Evolutionary conservation across 2,329 filamentous ascomycete genomes (phyloP).

Genomic region (Arachnomyces sp.): DNA sequence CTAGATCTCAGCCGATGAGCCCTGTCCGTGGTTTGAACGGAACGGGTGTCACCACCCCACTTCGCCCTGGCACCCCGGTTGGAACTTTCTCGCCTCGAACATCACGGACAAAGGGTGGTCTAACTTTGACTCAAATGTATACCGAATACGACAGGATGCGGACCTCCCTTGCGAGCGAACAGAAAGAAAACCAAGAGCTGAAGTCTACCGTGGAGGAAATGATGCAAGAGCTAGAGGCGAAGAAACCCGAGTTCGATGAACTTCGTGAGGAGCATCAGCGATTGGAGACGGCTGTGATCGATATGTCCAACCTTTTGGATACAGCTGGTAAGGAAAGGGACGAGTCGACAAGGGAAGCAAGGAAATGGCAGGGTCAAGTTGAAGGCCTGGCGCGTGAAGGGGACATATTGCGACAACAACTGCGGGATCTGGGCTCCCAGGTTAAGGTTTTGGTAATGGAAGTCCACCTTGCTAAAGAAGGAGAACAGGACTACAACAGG

Average conservation of each 20-base stretch:
- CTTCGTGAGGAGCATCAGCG: slow-evolving; percentile 72
- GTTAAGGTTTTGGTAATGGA: slow-evolving; percentile 87
- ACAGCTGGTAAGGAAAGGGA: slow-evolving; percentile 76
- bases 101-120: slow-evolving; percentile 45
- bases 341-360: slow-evolving; percentile 64
- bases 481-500: slow-evolving; percentile 69
- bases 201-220: slow-evolving; percentile 75
- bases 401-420: slow-evolving; percentile 73
- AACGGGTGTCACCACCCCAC: slow-evolving; percentile 40
- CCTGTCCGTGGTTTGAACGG: slow-evolving; percentile 48
- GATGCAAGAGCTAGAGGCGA: slow-evolving; percentile 74
- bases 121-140: slow-evolving; percentile 58
- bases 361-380: slow-evolving; percentile 70
- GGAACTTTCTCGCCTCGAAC: slow-evolving; percentile 48
- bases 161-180: slow-evolving; percentile 68
- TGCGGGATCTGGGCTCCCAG: slow-evolving; percentile 83
- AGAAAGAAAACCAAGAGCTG: slow-evolving; percentile 66
- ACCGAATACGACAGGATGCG: slow-evolving; percentile 52
- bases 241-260: slow-evolving; percentile 81
- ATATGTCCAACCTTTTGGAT: slow-evolving; percentile 78
- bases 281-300: slow-evolving; percentile 70
- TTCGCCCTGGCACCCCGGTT: slow-evolving; percentile 42
- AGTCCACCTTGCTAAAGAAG: slow-evolving; percentile 65
- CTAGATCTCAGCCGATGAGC: slow-evolving; percentile 43
- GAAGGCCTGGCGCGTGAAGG: slow-evolving; percentile 56